Percentiles rank a stretch among this genome's conserved stretches.
These are phyloP conservation scores for Kodamaea ohmeri DNA, from an alignment of 1,139 yeast genomes.

Conservation along the genomic window DNA sequence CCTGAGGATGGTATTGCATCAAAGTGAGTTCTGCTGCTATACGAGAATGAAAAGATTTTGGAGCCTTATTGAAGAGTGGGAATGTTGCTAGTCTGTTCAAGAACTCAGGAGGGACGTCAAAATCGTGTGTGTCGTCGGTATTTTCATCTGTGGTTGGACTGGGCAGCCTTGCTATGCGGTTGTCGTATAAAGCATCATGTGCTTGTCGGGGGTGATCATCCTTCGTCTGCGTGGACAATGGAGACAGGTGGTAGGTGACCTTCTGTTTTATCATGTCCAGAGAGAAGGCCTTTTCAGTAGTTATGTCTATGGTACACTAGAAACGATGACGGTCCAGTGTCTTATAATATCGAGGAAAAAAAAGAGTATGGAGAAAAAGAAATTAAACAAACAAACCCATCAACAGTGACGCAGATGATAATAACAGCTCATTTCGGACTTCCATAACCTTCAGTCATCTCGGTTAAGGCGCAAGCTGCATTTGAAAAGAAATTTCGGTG, in stretches of 20 bases:
- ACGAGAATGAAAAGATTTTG: constrained; percentile 57
- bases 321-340: neutral
- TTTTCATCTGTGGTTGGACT: constrained; percentile 8
- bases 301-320: neutral
- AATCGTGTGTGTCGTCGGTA: constrained; percentile 9
- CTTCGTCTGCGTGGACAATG: constrained; percentile 9
- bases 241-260: constrained; percentile 11
- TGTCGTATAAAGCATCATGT: neutral
- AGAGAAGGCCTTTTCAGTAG: neutral
- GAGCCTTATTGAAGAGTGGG: constrained; percentile 64
- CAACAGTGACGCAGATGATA: too few relatives aligned
- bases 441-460: too few relatives aligned
- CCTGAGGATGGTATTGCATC: constrained; percentile 63
- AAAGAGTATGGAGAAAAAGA: too few relatives aligned
- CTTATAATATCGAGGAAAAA: neutral
- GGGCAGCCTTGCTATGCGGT: neutral
- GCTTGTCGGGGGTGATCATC: neutral
- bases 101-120: constrained; percentile 49
- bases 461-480: neutral
- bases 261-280: constrained; percentile 9
- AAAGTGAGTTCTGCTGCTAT: constrained; percentile 58
- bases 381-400: too few relatives aligned
- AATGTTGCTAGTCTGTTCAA: constrained; percentile 53
- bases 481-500: neutral
- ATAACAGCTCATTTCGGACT: too few relatives aligned